These are phyloP conservation scores for Penicillium brasilianum DNA, from an alignment of 2,329 filamentous ascomycete genomes.

Conservation along the genomic window DNA sequence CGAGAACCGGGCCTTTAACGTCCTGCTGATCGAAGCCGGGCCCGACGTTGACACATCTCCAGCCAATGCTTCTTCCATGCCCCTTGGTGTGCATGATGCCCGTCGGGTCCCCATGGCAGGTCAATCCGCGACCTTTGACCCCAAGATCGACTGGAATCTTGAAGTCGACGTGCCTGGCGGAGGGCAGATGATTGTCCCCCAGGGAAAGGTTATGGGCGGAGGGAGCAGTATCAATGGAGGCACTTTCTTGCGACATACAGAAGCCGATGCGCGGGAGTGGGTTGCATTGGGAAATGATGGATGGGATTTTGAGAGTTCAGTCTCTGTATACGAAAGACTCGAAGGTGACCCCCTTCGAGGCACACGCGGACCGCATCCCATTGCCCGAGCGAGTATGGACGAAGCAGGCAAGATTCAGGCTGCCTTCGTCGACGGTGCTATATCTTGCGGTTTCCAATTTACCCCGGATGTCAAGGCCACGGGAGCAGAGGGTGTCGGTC, in stretches of 20 bases:
- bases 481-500: slow-evolving; percentile 21
- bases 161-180: slow-evolving; percentile 16
- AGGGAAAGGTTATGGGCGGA: slow-evolving; percentile 25
- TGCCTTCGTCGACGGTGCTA: slow-evolving; percentile 17
- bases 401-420: slow-evolving; percentile 22
- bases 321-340: slow-evolving; percentile 19
- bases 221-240: slow-evolving; percentile 26
- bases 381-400: slow-evolving; percentile 13
- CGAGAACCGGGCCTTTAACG: slow-evolving; percentile 15
- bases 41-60: slow-evolving; percentile 15
- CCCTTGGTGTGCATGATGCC: slow-evolving; percentile 15
- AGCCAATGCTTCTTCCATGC: slow-evolving; percentile 1
- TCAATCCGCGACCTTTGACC: slow-evolving; percentile 23
- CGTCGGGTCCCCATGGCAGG: slow-evolving; percentile 23
- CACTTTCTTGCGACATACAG: slow-evolving; percentile 20
- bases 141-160: slow-evolving; percentile 22
- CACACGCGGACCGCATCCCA: slow-evolving; percentile 19
- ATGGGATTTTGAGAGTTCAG: slow-evolving; percentile 21
- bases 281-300: slow-evolving; percentile 19
- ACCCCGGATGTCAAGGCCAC: slow-evolving; percentile 18
- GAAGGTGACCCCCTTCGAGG: slow-evolving; percentile 17
- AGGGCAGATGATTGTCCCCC: slow-evolving; percentile 21
- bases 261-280: slow-evolving; percentile 20
- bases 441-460: slow-evolving; percentile 11
- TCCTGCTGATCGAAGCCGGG: slow-evolving; percentile 29